Conservation (phyloP, 495 filamentous ascomycete genomes). For the Delitschia confertaspora region DNA sequence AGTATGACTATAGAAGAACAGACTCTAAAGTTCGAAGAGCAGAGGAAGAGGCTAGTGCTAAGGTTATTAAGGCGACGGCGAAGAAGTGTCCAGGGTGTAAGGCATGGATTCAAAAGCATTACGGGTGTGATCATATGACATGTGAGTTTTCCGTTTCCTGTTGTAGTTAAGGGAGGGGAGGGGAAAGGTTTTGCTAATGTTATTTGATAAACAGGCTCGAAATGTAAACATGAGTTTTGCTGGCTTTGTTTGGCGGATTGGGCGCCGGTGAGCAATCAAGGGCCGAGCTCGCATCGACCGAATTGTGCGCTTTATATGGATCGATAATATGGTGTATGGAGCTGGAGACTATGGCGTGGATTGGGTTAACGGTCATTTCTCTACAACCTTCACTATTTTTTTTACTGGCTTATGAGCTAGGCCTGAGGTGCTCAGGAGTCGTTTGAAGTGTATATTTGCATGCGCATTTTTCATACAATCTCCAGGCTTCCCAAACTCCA, state of each 20-base stretch:
- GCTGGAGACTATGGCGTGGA: too few species aligned
- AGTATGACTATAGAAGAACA: slow-evolving; percentile 34
- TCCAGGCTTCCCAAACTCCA: too few species aligned
- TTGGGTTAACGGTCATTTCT: too few species aligned
- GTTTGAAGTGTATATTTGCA: too few species aligned
- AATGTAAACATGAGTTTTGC: slow-evolving; percentile 32
- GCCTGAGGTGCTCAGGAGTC: too few species aligned
- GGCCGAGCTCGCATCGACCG: slow-evolving; percentile 8
- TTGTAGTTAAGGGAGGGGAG: neutral
- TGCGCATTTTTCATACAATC: too few species aligned
- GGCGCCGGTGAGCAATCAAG: slow-evolving; percentile 8
- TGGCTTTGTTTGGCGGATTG: slow-evolving; percentile 29
- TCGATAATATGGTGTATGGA: too few species aligned
- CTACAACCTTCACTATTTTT: too few species aligned
- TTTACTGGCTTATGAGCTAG: too few species aligned
- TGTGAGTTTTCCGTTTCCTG: slow-evolving; percentile 24
- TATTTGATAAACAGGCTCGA: slow-evolving; percentile 18
- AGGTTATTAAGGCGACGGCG: slow-evolving; percentile 21
- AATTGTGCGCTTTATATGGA: slow-evolving; percentile 8
- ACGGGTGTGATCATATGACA: slow-evolving; percentile 35
- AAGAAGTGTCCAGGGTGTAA: slow-evolving; percentile 34
- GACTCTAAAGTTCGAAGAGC: slow-evolving; percentile 19
- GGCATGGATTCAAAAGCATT: slow-evolving; percentile 32
- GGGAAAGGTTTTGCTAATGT: neutral
- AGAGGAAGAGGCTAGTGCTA: slow-evolving; percentile 25